Base-by-base conservation (phyloP, 2,329 filamentous ascomycete genomes). In the Zymoseptoria tritici region DNA sequence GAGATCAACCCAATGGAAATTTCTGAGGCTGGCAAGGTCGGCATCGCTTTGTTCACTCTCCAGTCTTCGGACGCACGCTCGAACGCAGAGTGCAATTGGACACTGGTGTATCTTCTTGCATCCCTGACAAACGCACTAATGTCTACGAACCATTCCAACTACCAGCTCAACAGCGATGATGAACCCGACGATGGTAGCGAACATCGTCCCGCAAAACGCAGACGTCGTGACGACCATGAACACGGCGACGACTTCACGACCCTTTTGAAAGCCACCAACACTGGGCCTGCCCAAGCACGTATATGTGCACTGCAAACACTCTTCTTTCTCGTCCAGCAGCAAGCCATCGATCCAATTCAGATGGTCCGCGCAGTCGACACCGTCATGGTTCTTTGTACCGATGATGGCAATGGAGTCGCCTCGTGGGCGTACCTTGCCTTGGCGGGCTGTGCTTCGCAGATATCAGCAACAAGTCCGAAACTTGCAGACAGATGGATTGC, bases 351-450 rank as follows among this genome's bases (percentile, higher is more conserved):
- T 16, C 13, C 52, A 5, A 49, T 52, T 9, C 65, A 69, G n/a
- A 31, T 70, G 6, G 42, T 19, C 2, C 55, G 22, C 9, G 50
- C 62, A 3, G 49, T 68, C 2, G 61, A 67, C 16, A 61, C 26
- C 8, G 26, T 68, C 9, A 52, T 59, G 6, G 24, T 59, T 1
- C 64, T 60, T 57, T 69, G 68, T 51, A 65, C 83, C 9, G 88
- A 94, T 68, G 92, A 96, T 67, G 85, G 88, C 65, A 75, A 77
- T 13, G 73, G 75, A 8, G 77, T 87, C 49, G 83, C 86, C 7
- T 90, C 86, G 0, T 99, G 94, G 94, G 87, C 91, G 19, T 85
- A 96, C 78, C 73, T 97, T 56, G 87, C 86, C n/a, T 84, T 91
- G 70, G 80, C 90, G 63, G 90, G 80, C 65, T 79, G 82, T 67